Conservation (phyloP, 2,329 filamentous ascomycete species). For the Fusarium pseudograminearum region DNA sequence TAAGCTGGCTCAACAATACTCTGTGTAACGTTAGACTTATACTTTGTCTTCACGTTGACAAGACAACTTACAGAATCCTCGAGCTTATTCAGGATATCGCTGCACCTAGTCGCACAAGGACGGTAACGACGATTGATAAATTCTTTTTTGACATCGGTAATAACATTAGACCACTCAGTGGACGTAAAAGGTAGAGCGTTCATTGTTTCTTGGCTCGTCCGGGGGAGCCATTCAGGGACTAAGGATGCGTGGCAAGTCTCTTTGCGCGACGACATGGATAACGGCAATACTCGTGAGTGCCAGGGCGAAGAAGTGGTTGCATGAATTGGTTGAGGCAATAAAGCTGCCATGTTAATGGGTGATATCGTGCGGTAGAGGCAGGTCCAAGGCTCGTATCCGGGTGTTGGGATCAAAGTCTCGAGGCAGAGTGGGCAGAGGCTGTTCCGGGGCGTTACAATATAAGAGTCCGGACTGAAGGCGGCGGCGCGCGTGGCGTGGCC, state of each 20-base stretch:
- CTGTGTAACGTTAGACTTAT: constrained; percentile 38
- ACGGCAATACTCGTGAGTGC: constrained; percentile 24
- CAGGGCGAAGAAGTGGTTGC: constrained; percentile 30
- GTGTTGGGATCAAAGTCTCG: constrained; percentile 8
- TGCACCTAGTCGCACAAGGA: constrained; percentile 65
- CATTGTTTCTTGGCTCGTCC: constrained; percentile 37
- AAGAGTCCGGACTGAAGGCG: constrained; percentile 41
- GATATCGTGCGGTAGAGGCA: constrained; percentile 6
- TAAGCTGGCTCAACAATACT: constrained; percentile 64
- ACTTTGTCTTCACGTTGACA: background rate
- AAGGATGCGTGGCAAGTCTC: constrained; percentile 25
- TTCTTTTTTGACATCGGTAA: constrained; percentile 66
- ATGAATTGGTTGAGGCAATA: constrained; percentile 33
- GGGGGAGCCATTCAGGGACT: constrained; percentile 30
- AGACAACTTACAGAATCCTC: constrained; percentile 57
- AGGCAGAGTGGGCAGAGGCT: constrained; percentile 30
- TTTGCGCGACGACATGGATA: constrained; percentile 33
- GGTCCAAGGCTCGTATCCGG: constrained; percentile 11
- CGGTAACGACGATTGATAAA: constrained; percentile 65
- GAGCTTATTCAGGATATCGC: constrained; percentile 64
- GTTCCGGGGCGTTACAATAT: constrained; percentile 40
- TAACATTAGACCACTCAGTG: constrained; percentile 63
- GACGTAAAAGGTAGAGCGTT: constrained; percentile 57
- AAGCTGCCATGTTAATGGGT: constrained; percentile 35
- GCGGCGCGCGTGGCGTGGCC: constrained; percentile 38